Evolutionary conservation across 148 eudicot species (phyloP).

Genomic region (Hydrangea macrophylla): DNA sequence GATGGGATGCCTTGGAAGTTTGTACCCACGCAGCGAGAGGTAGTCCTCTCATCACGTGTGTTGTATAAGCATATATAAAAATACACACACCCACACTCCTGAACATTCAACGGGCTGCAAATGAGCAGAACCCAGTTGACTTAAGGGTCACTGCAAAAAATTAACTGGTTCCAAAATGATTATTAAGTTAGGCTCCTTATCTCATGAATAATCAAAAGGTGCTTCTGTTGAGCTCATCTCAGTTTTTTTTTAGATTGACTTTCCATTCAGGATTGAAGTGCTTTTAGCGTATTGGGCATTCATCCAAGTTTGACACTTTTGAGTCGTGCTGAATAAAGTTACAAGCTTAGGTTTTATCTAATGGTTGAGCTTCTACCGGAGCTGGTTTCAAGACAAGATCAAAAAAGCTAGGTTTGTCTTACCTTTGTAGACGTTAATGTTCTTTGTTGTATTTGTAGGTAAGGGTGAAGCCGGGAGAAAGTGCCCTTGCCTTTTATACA

Average conservation of each 20-base stretch:
- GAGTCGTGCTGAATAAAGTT: background rate
- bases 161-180: background rate
- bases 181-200: background rate
- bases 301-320: no score
- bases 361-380: background rate
- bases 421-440: background rate
- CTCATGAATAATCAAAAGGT: background rate
- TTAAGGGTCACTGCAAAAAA: background rate
- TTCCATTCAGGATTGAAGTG: background rate
- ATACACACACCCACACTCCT: background rate
- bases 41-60: constrained; percentile 12
- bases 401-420: background rate
- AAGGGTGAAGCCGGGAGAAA: constrained; percentile 93
- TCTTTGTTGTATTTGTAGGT: constrained; percentile 46
- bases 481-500: constrained; percentile 97
- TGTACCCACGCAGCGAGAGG: constrained; percentile 92
- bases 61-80: background rate
- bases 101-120: background rate
- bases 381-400: background rate
- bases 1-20: constrained; percentile 99
- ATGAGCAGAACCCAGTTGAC: background rate
- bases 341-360: background rate
- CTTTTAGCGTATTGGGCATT: background rate
- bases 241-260: background rate
- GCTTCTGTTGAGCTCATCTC: background rate